Evolutionary conservation across 257 asterid genomes (phyloP).

Genomic region (Solanum dulcamara): DNA sequence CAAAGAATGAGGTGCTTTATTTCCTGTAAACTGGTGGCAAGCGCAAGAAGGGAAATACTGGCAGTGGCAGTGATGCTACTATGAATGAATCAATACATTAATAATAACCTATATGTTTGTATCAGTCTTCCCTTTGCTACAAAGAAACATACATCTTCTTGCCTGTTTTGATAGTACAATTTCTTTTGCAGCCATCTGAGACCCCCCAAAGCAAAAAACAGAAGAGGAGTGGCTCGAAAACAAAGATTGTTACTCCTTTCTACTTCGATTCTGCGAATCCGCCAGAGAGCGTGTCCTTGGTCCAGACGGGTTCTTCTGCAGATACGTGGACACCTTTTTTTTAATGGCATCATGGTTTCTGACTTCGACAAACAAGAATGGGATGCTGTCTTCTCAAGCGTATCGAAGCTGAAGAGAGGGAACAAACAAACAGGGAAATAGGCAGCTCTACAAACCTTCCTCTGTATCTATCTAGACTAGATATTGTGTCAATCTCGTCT

Average conservation of each 20-base stretch:
- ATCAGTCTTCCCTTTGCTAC: background rate
- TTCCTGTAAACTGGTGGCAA: slow-evolving; percentile 13
- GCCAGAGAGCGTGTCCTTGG: slow-evolving; percentile 7
- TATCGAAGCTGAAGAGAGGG: background rate
- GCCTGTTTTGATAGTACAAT: background rate
- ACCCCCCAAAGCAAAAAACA: background rate
- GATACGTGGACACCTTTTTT: slow-evolving; percentile 5
- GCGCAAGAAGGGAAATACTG: slow-evolving; percentile 7
- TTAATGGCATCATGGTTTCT: background rate
- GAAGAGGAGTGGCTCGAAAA: slow-evolving; percentile 8
- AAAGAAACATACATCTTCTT: background rate
- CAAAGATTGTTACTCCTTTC: background rate
- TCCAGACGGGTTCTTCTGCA: background rate
- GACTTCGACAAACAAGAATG: background rate
- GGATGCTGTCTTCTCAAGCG: slow-evolving; percentile 4
- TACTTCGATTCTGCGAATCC: slow-evolving; percentile 14
- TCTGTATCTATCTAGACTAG: background rate
- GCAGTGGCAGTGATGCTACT: background rate
- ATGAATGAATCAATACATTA: background rate
- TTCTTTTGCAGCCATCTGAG: slow-evolving; percentile 11
- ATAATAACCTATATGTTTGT: background rate
- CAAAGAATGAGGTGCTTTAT: slow-evolving; percentile 20
- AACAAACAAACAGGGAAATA: background rate
- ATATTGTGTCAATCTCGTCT: background rate
- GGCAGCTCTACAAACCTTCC: background rate